phyloP scores from a whole-genome alignment of 169 alveolate genomes.

The Cryptosporidium canis region DNA sequence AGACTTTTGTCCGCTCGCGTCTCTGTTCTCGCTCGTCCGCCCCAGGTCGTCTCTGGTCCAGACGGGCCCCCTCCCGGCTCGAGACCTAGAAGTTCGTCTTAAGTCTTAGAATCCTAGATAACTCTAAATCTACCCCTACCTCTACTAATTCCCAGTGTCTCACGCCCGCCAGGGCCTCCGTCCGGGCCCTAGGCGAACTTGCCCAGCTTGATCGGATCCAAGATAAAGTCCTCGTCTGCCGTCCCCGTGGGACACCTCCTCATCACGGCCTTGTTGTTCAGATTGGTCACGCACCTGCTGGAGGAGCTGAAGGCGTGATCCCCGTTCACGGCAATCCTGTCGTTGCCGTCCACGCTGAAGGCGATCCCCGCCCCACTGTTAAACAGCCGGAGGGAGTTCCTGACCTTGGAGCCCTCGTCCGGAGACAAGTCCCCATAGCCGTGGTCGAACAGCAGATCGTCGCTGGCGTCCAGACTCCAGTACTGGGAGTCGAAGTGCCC shows the following conservation, averaged over 20 bases:
- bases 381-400: constrained; percentile 28
- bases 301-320: constrained; percentile 18
- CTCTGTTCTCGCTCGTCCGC: neutral
- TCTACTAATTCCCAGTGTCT: neutral
- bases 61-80: too few relatives aligned
- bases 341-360: constrained; percentile 33
- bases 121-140: neutral
- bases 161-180: neutral
- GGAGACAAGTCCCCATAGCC: neutral
- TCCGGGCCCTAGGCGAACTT: neutral
- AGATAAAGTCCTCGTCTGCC: neutral
- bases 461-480: constrained; percentile 36
- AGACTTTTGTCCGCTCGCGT: neutral
- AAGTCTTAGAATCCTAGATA: too few relatives aligned
- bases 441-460: constrained; percentile 19
- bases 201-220: constrained; percentile 32
- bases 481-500: constrained; percentile 39
- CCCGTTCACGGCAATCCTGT: constrained; percentile 33
- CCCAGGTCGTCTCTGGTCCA: neutral
- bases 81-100: too few relatives aligned
- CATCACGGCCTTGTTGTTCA: constrained; percentile 67
- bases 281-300: constrained; percentile 44
- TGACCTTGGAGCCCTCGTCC: constrained; percentile 5
- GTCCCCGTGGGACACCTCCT: constrained; percentile 35
- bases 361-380: neutral